Base-by-base conservation (phyloP, 1,284 basidiomycete species). In the Anthracocystis panici-leucophaei region DNA sequence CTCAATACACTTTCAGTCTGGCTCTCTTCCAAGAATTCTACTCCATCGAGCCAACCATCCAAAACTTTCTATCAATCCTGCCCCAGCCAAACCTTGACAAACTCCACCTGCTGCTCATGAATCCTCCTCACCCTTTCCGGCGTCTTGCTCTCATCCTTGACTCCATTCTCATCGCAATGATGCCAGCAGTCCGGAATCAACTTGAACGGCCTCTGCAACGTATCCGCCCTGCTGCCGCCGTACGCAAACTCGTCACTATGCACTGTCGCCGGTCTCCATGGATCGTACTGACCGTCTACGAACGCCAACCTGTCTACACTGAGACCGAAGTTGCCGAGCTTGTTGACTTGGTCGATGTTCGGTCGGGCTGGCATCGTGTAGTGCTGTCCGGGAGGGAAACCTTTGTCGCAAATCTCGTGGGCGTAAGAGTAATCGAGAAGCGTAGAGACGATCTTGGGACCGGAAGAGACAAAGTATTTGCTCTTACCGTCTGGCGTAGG, bases 191-290 rank as follows among this genome's bases (percentile, higher is more conserved):
- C 88, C n/a, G 91, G 91, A 66, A 98, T 97, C 55, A 96, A 80
- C 85, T 95, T 94, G 87, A 95, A 93, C 0, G 95, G 95, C 54
- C 89, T 88, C 20, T 90, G 78, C 14, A 91, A 85, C 0, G 93
- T 93, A 85, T 94, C 93, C 45, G 88, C 84, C 35, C 95, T 88
- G 48, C 89, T 87, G 7, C 87, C 86, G 0, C 94, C 94, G 56
- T 92, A 89, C 2, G 79, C 80, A 8, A 73, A 85, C 59, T 85
- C 81, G 54, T 91, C 89, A 71, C 91, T 92, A 82, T 95, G 93
- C 0, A 94, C 93, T 1, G 95, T 89, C 68, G 91, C 91, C 0
- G 93, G 92, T 67, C 92, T 89, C 94, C 94, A 97, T 4, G 95
- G 94, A 85, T 96, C 80, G 49, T 91, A 89, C 88, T 92, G 91